Conservation (phyloP, 2,329 filamentous ascomycete genomes). For the Botrytis fabae region DNA sequence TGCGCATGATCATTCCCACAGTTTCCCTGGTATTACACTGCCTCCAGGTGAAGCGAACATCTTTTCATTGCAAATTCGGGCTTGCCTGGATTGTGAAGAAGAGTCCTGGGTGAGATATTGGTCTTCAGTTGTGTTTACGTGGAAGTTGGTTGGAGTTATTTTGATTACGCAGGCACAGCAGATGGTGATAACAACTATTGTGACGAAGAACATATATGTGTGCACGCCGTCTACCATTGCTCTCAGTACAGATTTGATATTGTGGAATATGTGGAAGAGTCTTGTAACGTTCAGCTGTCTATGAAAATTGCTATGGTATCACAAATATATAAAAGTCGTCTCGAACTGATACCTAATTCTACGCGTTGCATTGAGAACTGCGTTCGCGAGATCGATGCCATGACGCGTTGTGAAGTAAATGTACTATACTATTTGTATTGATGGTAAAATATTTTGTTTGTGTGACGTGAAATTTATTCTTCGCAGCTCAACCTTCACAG, state of each 20-base stretch:
- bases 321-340: too few relatives aligned
- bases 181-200: too few relatives aligned
- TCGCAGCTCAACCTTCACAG: background rate
- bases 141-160: background rate
- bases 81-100: constrained; percentile 60
- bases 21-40: constrained; percentile 79
- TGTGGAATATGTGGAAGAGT: background rate
- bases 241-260: too few relatives aligned
- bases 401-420: background rate
- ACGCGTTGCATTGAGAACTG: background rate
- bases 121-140: background rate
- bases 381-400: background rate
- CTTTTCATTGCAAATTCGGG: constrained; percentile 57
- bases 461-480: background rate
- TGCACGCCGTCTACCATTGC: too few relatives aligned
- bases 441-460: constrained; percentile 1
- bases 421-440: background rate
- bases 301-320: background rate
- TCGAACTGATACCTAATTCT: too few relatives aligned
- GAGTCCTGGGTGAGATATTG: constrained; percentile 37
- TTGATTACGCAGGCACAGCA: too few relatives aligned
- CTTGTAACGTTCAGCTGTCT: background rate
- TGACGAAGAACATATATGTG: too few relatives aligned
- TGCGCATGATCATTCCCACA: constrained; percentile 64
- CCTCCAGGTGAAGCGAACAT: constrained; percentile 67